Evolutionary conservation across 345 rosid species (phyloP).

Genomic region (Citrus mangshanensis): DNA sequence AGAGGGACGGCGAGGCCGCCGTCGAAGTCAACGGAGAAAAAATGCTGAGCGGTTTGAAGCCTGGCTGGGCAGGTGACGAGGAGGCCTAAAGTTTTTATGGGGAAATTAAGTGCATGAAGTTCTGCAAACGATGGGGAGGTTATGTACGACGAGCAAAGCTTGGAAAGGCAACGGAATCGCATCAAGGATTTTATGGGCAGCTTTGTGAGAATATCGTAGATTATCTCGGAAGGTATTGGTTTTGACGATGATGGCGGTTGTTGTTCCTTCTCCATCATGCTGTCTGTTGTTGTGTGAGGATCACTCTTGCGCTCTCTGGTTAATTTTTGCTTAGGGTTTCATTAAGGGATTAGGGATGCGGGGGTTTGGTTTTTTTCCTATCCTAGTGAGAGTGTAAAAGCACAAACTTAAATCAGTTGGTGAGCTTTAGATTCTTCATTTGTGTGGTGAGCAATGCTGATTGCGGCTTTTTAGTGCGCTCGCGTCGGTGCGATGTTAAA

Average conservation of each 20-base stretch:
- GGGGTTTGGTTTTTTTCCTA: too few relatives aligned
- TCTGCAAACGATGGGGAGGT: background rate
- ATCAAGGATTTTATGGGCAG: slow-evolving; percentile 24
- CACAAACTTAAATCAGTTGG: background rate
- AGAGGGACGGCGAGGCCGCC: slow-evolving; percentile 9
- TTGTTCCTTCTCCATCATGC: background rate
- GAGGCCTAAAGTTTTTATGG: background rate
- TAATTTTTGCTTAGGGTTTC: too few relatives aligned
- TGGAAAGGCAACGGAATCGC: slow-evolving; percentile 18
- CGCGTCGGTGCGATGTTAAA: too few relatives aligned
- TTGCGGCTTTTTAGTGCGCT: too few relatives aligned
- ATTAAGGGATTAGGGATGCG: too few relatives aligned
- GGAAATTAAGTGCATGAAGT: background rate
- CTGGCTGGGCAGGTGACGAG: slow-evolving; percentile 11
- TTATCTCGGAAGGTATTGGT: background rate
- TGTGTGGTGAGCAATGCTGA: too few relatives aligned
- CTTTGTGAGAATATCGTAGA: background rate
- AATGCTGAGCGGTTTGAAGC: slow-evolving; percentile 15
- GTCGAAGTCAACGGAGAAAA: slow-evolving; percentile 5
- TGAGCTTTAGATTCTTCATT: background rate
- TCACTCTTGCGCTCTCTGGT: too few relatives aligned
- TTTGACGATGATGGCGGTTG: background rate
- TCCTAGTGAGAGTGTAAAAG: too few relatives aligned
- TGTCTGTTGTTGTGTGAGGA: background rate
- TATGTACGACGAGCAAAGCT: slow-evolving; percentile 1